phyloP scores from a whole-genome alignment of 73 alveolate species.

The Paramecium caudatum region DNA sequence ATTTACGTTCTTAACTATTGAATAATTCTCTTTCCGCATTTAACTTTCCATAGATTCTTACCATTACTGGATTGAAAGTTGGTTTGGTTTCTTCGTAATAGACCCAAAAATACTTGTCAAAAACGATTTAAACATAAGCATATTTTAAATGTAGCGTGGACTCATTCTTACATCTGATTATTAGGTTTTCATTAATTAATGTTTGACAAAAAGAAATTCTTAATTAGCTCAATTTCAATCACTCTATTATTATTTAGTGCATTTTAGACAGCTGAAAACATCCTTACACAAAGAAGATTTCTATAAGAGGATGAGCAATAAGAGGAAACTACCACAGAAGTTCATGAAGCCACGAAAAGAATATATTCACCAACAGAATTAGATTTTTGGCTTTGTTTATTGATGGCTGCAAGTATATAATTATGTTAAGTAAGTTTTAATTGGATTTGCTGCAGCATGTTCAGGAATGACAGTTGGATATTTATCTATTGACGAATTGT shows the following conservation, averaged over 20 bases:
- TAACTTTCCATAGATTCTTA: conserved; percentile 39
- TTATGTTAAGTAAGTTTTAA: conserved; percentile 73
- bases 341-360: background rate
- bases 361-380: background rate
- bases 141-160: conserved; percentile 31
- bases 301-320: background rate
- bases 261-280: background rate
- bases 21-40: conserved; percentile 38
- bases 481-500: conserved; percentile 93
- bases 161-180: conserved; percentile 30
- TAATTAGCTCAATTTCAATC: conserved; percentile 35
- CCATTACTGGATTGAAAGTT: conserved; percentile 24
- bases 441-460: conserved; percentile 96
- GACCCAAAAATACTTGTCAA: background rate
- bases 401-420: conserved; percentile 27
- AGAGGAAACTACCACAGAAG: background rate
- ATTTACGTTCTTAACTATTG: background rate
- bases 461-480: conserved; percentile 98
- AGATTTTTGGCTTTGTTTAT: conserved; percentile 39
- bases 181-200: conserved; percentile 46
- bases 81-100: background rate
- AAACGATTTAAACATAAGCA: conserved; percentile 34
- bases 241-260: background rate
- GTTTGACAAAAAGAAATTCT: conserved; percentile 56
- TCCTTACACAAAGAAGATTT: background rate